These are phyloP conservation scores for Scheffersomyces amazonensis DNA, from an alignment of 805 yeast genomes.

Conservation along the genomic window DNA sequence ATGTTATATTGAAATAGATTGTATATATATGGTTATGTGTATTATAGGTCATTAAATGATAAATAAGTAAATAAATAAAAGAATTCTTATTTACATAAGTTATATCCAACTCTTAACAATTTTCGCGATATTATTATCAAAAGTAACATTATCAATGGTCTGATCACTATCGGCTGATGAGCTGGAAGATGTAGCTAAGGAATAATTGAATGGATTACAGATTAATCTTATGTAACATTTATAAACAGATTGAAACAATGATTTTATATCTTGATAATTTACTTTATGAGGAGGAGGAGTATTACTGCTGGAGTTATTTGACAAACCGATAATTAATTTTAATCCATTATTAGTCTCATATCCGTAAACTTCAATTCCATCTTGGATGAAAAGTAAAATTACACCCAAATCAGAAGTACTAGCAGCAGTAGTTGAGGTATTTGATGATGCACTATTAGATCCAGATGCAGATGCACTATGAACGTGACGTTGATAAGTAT, in stretches of 20 bases:
- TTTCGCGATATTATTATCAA: constrained; percentile 24
- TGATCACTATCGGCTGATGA: constrained; percentile 14
- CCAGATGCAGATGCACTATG: not conserved
- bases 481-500: constrained; percentile 10
- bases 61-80: not conserved
- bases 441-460: not conserved
- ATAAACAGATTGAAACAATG: constrained; percentile 40
- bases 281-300: not conserved
- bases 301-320: no score
- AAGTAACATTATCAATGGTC: constrained; percentile 24
- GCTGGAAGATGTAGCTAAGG: constrained; percentile 4
- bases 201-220: constrained; percentile 59
- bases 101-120: constrained; percentile 25
- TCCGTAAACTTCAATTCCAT: constrained; percentile 66
- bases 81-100: not conserved
- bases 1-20: constrained; percentile 64
- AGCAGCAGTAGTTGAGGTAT: not conserved
- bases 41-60: not conserved
- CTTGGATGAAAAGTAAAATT: constrained; percentile 60
- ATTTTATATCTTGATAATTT: constrained; percentile 1
- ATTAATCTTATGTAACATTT: constrained; percentile 52
- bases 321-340: constrained; percentile 58
- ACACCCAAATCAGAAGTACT: constrained; percentile 13
- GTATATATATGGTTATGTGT: not conserved
- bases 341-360: constrained; percentile 66